phyloP scores from a whole-genome alignment of 1,284 basidiomycete species.

The Ustilago hordei region DNA sequence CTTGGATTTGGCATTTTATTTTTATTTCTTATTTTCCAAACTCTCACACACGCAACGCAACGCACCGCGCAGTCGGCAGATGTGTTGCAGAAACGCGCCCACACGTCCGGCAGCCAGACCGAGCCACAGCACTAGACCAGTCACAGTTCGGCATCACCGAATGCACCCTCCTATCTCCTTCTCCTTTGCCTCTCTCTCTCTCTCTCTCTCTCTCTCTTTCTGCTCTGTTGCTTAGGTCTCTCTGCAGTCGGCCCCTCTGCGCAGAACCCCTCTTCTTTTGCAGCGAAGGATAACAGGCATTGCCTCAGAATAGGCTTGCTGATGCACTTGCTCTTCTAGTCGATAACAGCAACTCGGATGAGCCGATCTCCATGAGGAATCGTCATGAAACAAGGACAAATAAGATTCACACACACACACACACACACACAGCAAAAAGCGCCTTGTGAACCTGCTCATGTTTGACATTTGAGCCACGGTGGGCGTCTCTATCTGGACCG shows the following conservation, averaged over 20 bases:
- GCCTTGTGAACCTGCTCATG: background rate
- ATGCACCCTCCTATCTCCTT: background rate
- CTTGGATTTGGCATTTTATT: background rate
- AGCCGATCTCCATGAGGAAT: background rate
- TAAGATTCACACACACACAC: too few species aligned
- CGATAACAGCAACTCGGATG: background rate
- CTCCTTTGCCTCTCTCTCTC: background rate
- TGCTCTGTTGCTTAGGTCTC: slow-evolving; percentile 1
- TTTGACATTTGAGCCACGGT: background rate
- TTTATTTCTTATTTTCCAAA: background rate
- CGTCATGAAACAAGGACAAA: background rate
- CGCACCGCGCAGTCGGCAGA: slow-evolving; percentile 17
- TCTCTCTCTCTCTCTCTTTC: too few species aligned
- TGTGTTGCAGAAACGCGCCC: slow-evolving; percentile 24
- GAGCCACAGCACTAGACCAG: slow-evolving; percentile 14
- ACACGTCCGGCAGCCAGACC: slow-evolving; percentile 22
- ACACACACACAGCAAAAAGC: background rate
- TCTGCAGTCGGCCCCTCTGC: slow-evolving; percentile 23
- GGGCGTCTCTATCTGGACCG: background rate
- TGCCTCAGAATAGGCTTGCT: background rate
- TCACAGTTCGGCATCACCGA: slow-evolving; percentile 12
- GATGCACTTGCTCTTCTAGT: background rate
- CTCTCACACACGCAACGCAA: background rate
- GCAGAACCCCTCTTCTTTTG: background rate
- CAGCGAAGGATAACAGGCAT: background rate